Evolutionary conservation across 352 stramenopile genomes (phyloP).

Genomic region (Pythium dissotocum): DNA sequence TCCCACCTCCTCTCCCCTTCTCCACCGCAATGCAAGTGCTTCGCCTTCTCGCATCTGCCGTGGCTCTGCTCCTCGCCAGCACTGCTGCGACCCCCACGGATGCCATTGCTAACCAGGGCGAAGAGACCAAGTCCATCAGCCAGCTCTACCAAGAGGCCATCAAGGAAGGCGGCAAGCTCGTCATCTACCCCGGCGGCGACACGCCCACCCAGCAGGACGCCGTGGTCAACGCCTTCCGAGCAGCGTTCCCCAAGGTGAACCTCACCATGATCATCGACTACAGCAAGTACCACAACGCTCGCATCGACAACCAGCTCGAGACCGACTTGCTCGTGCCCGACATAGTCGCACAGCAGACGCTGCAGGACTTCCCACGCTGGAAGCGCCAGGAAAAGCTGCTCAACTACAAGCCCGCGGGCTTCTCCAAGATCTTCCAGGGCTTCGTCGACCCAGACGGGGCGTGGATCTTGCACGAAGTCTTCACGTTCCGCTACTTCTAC

Average conservation of each 20-base stretch:
- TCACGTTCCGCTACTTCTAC: constrained; percentile 50
- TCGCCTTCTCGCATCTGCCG: background rate
- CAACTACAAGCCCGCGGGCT: constrained; percentile 53
- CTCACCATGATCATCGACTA: constrained; percentile 63
- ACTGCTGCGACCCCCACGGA: no score
- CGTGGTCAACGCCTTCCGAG: constrained; percentile 27
- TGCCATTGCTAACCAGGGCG: background rate
- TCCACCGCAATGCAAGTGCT: background rate
- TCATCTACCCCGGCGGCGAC: constrained; percentile 45
- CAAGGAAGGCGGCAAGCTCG: constrained; percentile 53
- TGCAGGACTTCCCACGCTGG: constrained; percentile 58
- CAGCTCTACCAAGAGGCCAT: constrained; percentile 53
- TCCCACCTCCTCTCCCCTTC: no score
- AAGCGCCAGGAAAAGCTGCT: constrained; percentile 41
- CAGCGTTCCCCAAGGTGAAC: constrained; percentile 52
- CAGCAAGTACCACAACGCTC: constrained; percentile 58
- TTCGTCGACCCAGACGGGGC: constrained; percentile 37
- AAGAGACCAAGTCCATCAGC: constrained; percentile 47
- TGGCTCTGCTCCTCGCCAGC: background rate
- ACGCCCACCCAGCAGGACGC: constrained; percentile 28
- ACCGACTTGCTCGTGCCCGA: constrained; percentile 43
- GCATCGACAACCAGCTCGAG: constrained; percentile 64
- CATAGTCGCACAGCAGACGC: constrained; percentile 47
- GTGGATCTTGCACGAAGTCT: constrained; percentile 43
- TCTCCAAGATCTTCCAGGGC: constrained; percentile 49